Evolutionary conservation across 2,329 filamentous ascomycete genomes (phyloP).

Genomic region (Beauveria scarabaeidicola): DNA sequence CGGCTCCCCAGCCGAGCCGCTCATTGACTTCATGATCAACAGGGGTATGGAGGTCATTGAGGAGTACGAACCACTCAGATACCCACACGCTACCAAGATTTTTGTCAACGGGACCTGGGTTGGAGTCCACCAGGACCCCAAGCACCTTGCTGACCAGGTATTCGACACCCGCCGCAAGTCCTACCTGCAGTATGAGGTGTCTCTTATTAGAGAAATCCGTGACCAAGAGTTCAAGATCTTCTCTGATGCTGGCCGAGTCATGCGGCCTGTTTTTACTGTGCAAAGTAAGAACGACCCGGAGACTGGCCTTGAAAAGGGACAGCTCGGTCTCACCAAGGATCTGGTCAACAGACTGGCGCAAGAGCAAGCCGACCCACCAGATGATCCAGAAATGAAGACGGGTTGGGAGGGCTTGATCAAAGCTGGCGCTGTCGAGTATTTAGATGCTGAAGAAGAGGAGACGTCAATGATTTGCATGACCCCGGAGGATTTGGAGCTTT

Average conservation of each 20-base stretch:
- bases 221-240: slow-evolving; percentile 98
- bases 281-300: slow-evolving; percentile 77
- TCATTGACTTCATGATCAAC: slow-evolving; percentile 92
- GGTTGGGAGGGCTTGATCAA: slow-evolving; percentile 84
- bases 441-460: slow-evolving; percentile 97
- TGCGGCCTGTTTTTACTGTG: slow-evolving; percentile 86
- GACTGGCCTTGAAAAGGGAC: slow-evolving; percentile 49
- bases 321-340: slow-evolving; percentile 76
- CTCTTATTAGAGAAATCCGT: slow-evolving; percentile 89
- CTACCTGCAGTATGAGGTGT: slow-evolving; percentile 85
- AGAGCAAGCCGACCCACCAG: slow-evolving; percentile 57
- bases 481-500: slow-evolving; percentile 82
- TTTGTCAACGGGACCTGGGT: slow-evolving; percentile 99
- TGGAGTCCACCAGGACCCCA: slow-evolving; percentile 83
- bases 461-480: slow-evolving; percentile 99
- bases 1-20: slow-evolving; percentile 80
- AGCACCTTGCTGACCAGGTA: slow-evolving; percentile 72
- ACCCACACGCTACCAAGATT: slow-evolving; percentile 91
- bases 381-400: slow-evolving; percentile 55
- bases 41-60: slow-evolving; percentile 94
- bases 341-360: slow-evolving; percentile 67
- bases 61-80: slow-evolving; percentile 79
- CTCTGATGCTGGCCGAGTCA: slow-evolving; percentile 91
- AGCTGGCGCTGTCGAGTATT: slow-evolving; percentile 83
- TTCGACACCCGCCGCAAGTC: slow-evolving; percentile 70